Conservation (phyloP, 2,329 filamentous ascomycete genomes). For the Microdochium trichocladiopsis region DNA sequence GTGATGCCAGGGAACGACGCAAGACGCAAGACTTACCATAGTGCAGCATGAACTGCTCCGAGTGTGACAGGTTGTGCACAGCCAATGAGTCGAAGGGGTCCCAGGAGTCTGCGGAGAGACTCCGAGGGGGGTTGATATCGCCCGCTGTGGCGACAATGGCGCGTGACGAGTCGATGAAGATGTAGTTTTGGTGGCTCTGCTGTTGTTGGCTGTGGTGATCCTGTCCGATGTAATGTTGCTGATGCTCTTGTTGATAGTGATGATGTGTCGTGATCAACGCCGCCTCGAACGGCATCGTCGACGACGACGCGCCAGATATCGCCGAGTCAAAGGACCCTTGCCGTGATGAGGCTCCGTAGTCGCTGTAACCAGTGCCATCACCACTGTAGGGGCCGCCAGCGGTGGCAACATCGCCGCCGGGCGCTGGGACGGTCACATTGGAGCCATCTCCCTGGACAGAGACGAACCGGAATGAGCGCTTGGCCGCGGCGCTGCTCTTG, state of each 20-base stretch:
- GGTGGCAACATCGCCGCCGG: neutral
- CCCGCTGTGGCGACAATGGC: neutral
- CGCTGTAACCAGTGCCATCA: no score
- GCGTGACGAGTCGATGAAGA: neutral
- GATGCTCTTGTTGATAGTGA: neutral
- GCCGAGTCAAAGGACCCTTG: neutral
- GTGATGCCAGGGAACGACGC: no score
- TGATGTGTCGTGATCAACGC: neutral
- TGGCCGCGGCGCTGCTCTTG: neutral
- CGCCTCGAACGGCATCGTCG: neutral
- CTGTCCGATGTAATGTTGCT: neutral
- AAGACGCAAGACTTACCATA: neutral
- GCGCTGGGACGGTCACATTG: neutral
- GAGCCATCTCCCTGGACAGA: neutral
- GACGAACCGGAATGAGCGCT: neutral
- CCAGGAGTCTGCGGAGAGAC: neutral
- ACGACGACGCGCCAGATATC: neutral
- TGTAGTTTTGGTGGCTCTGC: neutral
- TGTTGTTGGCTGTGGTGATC: neutral
- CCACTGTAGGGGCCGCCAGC: neutral
- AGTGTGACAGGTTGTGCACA: neutral
- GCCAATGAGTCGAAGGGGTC: neutral
- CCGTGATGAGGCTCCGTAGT: neutral
- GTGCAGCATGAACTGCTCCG: neutral
- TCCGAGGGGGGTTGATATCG: neutral